phyloP scores from a whole-genome alignment of 2,329 filamentous ascomycete species.

The Moelleriella libera region DNA sequence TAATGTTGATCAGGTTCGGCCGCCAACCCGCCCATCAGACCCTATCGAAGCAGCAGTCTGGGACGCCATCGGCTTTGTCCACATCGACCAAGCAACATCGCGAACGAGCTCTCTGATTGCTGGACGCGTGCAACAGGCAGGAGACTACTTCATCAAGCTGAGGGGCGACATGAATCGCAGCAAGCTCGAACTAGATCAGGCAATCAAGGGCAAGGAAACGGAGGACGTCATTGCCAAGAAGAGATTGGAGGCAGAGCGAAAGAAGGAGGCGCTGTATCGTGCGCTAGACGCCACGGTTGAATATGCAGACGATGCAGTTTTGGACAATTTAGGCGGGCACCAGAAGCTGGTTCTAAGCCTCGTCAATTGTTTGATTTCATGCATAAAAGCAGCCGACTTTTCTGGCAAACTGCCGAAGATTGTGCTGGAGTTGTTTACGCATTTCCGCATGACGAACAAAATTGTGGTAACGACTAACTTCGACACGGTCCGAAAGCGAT shows the following conservation, averaged over 20 bases:
- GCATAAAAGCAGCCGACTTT: slow-evolving; percentile 37
- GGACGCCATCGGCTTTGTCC: slow-evolving; percentile 37
- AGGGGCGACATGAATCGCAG: slow-evolving; percentile 31
- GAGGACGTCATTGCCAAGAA: slow-evolving; percentile 21
- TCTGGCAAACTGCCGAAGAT: slow-evolving; percentile 38
- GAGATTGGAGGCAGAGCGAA: slow-evolving; percentile 25
- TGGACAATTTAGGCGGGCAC: slow-evolving; percentile 44
- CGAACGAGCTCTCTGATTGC: slow-evolving; percentile 26
- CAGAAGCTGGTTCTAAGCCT: slow-evolving; percentile 41
- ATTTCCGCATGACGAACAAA: slow-evolving; percentile 46
- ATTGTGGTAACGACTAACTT: slow-evolving; percentile 53
- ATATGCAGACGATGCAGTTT: slow-evolving; percentile 38
- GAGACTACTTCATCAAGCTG: slow-evolving; percentile 33
- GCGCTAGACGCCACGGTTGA: slow-evolving; percentile 39
- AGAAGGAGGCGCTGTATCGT: slow-evolving; percentile 33
- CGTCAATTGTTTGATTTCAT: slow-evolving; percentile 38
- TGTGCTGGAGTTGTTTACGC: slow-evolving; percentile 44
- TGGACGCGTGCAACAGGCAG: slow-evolving; percentile 33
- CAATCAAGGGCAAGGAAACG: slow-evolving; percentile 25
- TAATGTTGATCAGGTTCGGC: slow-evolving; percentile 17
- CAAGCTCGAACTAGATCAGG: slow-evolving; percentile 29
- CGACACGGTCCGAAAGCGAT: slow-evolving; percentile 46
- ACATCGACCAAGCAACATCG: slow-evolving; percentile 26
- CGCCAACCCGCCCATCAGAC: slow-evolving; percentile 27
- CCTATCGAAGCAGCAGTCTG: slow-evolving; percentile 33